A percentile compares a stretch with the other conserved stretches of the same genome.
Evolutionary conservation across 176 grass and related monocot genomes (phyloP).

Genomic region (Carex parvula): DNA sequence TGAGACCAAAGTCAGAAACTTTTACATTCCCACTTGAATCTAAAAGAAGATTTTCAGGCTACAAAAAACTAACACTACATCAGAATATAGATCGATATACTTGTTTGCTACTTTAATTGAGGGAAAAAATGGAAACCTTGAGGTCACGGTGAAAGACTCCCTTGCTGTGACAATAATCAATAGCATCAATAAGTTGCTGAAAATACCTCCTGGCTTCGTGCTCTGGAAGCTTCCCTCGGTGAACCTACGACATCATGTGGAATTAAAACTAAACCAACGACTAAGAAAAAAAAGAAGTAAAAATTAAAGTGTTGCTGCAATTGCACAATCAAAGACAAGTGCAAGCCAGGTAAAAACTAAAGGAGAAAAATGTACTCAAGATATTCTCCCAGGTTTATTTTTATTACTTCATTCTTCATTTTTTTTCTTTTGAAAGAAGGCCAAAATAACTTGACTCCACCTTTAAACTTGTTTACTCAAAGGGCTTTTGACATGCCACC

Average conservation of each 20-base stretch:
- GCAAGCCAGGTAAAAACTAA: neutral
- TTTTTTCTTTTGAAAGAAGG: neutral
- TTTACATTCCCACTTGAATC: constrained; percentile 76
- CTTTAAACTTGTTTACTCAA: neutral
- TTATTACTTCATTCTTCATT: neutral
- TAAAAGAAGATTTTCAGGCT: constrained; percentile 97
- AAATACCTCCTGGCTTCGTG: constrained; percentile 78
- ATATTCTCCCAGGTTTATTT: neutral
- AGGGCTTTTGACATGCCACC: neutral
- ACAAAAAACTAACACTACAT: constrained; percentile 29
- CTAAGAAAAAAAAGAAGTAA: neutral
- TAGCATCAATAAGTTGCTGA: constrained; percentile 88
- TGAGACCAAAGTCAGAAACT: constrained; percentile 95
- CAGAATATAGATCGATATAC: constrained; percentile 16
- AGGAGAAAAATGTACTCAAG: neutral
- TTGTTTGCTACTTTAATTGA: neutral
- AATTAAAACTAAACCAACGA: neutral
- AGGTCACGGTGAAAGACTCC: constrained; percentile 94
- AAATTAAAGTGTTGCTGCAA: neutral
- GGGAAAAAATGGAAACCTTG: constrained; percentile 43
- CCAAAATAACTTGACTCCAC: neutral
- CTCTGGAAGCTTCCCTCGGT: constrained; percentile 59
- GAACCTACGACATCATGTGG: constrained; percentile 41
- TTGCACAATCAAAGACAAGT: neutral
- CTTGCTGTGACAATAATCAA: constrained; percentile 89